A percentile compares a stretch with the other conserved stretches of the same genome.
These are phyloP conservation scores for Achaetomiella virescens DNA, from an alignment of 495 filamentous ascomycete genomes.

Conservation along the genomic window DNA sequence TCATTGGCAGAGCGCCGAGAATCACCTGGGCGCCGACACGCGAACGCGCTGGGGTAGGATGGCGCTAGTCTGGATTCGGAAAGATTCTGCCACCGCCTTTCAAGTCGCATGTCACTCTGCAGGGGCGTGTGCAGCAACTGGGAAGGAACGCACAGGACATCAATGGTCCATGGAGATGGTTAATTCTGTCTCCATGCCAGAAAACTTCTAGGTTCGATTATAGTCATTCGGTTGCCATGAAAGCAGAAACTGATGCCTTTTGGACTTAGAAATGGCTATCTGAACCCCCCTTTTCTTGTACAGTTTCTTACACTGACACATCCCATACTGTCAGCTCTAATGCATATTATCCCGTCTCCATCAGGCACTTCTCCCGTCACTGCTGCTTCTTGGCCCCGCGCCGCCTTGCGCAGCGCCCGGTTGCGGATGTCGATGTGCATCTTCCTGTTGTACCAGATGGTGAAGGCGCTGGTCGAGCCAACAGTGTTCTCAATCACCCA, in stretches of 20 bases:
- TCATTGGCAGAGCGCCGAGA: constrained; percentile 16
- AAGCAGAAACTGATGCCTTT: too few relatives aligned
- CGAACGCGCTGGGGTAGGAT: constrained; percentile 21
- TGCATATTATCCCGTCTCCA: too few relatives aligned
- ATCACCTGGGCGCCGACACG: constrained; percentile 17
- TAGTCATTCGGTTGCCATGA: too few relatives aligned
- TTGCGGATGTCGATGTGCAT: constrained; percentile 85
- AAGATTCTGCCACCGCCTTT: constrained; percentile 20
- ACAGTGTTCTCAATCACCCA: constrained; percentile 70
- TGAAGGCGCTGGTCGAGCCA: constrained; percentile 56
- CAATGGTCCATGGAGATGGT: too few relatives aligned
- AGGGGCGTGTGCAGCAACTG: too few relatives aligned
- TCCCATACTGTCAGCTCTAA: too few relatives aligned
- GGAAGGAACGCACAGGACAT: not conserved
- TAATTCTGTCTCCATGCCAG: too few relatives aligned
- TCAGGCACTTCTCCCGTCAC: too few relatives aligned
- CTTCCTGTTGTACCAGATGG: constrained; percentile 60
- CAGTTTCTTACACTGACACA: too few relatives aligned
- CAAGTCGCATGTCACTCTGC: not conserved
- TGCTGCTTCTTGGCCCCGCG: constrained; percentile 59
- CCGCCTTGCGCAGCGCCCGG: constrained; percentile 82
- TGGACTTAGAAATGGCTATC: too few relatives aligned
- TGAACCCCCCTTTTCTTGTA: too few relatives aligned
- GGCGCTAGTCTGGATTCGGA: constrained; percentile 14
- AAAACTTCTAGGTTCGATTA: too few relatives aligned